Conservation (phyloP, 208 protist species). For the Leishmania arabica region DNA sequence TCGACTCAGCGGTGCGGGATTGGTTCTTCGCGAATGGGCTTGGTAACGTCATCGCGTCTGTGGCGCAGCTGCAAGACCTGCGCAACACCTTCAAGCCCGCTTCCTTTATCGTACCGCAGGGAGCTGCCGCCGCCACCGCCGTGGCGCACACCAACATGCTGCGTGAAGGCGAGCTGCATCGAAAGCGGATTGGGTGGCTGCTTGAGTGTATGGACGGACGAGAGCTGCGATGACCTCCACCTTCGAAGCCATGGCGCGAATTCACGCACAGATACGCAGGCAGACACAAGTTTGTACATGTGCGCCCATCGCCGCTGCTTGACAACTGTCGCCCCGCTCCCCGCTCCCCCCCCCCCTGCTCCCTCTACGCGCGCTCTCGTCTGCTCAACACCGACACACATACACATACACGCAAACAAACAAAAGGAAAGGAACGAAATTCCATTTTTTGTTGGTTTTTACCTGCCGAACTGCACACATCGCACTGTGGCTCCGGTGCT, state of each 20-base stretch:
- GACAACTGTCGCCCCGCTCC: not conserved
- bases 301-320: not conserved
- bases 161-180: slow-evolving; percentile 27
- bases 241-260: not conserved
- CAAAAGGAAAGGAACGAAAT: not conserved
- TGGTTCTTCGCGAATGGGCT: slow-evolving; percentile 85
- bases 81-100: slow-evolving; percentile 26
- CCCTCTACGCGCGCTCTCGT: not conserved
- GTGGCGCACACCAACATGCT: slow-evolving; percentile 25
- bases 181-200: slow-evolving; percentile 28
- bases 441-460: not conserved
- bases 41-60: slow-evolving; percentile 67
- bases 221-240: slow-evolving; percentile 9
- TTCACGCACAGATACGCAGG: not conserved
- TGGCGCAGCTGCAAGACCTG: slow-evolving; percentile 63
- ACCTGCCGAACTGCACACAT: not conserved
- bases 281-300: not conserved
- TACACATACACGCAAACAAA: too few species aligned
- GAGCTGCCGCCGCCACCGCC: not conserved
- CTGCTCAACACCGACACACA: too few species aligned
- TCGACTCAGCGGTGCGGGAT: slow-evolving; percentile 80
- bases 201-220: slow-evolving; percentile 37
- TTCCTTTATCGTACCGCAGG: slow-evolving; percentile 27
- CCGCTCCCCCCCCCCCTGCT: not conserved
- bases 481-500: not conserved